Conservation (phyloP, 768 basidiomycete species). For the Kwoniella newhampshirensis region DNA sequence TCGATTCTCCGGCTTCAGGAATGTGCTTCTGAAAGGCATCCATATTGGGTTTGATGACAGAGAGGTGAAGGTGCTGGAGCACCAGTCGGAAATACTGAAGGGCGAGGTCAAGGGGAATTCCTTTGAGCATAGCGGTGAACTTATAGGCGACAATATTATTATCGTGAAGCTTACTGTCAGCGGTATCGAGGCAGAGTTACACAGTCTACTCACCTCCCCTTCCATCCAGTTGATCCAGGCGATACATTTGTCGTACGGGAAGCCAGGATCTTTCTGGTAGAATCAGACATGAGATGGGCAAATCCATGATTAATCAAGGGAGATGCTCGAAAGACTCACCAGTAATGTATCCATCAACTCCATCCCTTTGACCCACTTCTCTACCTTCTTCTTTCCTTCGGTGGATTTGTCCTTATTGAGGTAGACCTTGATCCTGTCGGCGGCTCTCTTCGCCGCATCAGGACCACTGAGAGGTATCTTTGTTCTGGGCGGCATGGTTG, state of each 20-base stretch:
- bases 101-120: neutral
- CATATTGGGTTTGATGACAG: neutral
- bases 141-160: neutral
- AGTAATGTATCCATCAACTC: conserved; percentile 1
- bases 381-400: neutral
- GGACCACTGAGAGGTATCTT: neutral
- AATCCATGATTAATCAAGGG: neutral
- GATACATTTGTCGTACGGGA: too few relatives aligned
- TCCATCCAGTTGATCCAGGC: too few relatives aligned
- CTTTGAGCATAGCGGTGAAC: neutral
- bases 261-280: too few relatives aligned
- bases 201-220: too few relatives aligned
- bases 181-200: too few relatives aligned
- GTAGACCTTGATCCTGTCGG: neutral
- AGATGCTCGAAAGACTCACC: neutral
- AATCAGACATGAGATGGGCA: too few relatives aligned
- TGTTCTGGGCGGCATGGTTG: neutral
- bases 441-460: neutral
- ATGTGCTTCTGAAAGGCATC: neutral
- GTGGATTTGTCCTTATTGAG: conserved; percentile 6
- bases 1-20: neutral
- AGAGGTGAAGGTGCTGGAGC: neutral
- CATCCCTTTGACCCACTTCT: conserved; percentile 5
- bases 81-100: neutral
- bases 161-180: neutral